Conservation (phyloP, 805 yeast species). For the Wickerhamiella occidentalis region DNA sequence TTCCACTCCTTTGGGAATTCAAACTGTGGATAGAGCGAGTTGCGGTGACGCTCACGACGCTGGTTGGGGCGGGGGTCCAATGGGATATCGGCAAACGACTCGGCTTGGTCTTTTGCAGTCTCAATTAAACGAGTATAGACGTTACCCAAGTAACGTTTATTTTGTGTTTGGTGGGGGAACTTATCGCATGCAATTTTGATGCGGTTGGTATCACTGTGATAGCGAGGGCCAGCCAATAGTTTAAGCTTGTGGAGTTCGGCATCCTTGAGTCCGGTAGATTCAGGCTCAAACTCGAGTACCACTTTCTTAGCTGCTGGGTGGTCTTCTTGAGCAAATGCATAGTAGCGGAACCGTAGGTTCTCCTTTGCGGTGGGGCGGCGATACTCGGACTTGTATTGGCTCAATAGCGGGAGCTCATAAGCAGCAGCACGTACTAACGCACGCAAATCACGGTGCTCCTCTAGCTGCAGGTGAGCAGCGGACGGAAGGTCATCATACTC, state of each 20-base stretch:
- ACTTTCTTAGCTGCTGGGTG: slow-evolving; percentile 65
- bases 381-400: slow-evolving; percentile 62
- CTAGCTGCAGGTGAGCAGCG: slow-evolving; percentile 57
- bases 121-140: slow-evolving; percentile 46
- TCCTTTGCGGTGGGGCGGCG: slow-evolving; percentile 30
- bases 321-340: slow-evolving; percentile 60
- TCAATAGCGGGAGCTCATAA: slow-evolving; percentile 78
- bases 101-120: slow-evolving; percentile 51
- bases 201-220: slow-evolving; percentile 45
- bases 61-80: slow-evolving; percentile 60
- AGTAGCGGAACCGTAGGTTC: slow-evolving; percentile 49
- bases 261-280: slow-evolving; percentile 33
- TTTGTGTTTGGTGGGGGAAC: slow-evolving; percentile 72
- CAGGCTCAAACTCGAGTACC: slow-evolving; percentile 41
- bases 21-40: slow-evolving; percentile 30
- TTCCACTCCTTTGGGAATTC: slow-evolving; percentile 74
- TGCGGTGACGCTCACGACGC: slow-evolving; percentile 35
- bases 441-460: slow-evolving; percentile 62
- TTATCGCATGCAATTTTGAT: slow-evolving; percentile 55
- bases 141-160: slow-evolving; percentile 60
- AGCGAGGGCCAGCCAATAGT: slow-evolving; percentile 68
- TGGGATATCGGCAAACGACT: slow-evolving; percentile 66
- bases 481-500: slow-evolving; percentile 56
- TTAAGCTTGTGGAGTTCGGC: slow-evolving; percentile 60
- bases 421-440: slow-evolving; percentile 75